Evolutionary conservation across 1,139 yeast genomes (phyloP), one percentile per base, ranked within the genome.

Genomic region (Scheffersomyces titani): DNA sequence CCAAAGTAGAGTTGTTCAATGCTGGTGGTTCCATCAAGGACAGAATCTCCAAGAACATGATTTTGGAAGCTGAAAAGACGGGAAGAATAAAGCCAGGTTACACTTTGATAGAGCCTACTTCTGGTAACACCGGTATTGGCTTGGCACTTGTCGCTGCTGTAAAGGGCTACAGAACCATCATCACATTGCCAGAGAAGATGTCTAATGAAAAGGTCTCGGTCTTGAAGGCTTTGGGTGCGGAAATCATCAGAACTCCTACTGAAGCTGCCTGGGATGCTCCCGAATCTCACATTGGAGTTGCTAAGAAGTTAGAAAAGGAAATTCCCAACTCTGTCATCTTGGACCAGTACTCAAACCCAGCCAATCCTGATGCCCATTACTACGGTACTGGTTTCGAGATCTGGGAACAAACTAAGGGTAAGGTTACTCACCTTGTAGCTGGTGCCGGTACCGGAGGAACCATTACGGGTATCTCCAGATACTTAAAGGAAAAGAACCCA

Each of bases 261-360:
- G 96, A 89, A 68, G 97, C 97, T 50, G 97, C 97, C 1, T 91
- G 93, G 92, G 97, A 91, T 69, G 84, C 96, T 52, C 97, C 97
- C 52, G 97, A 91, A 74, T 88, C 94, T 47, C 97, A 91, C 69
- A 90, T 91, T 71, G 97, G 97, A 62, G 97, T 91, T 50, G 97
- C 97, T 55, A 85, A 80, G 70, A 87, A 87, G 65, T 80, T 91
- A 68, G 92, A 90, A 71, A 86, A 86, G 73, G 97, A 91, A 72
- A 90, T 91, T 65, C 94, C 96, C 57, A 89, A 90, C 69, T 89
- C 96, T 19, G 90, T 90, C 54, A 90, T 91, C 63, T 82, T 91
- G 67, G 97, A 91, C 70, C 97, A 91, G 74, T 91, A 91, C 74
- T 82, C 86, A 55, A 91, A 91, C 73, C 81, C 77, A 62, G 89